Evolutionary conservation across 2,329 filamentous ascomycete species (phyloP), one percentile per base, ranked within the genome.

Genomic region (Paraphoma chrysanthemicola): DNA sequence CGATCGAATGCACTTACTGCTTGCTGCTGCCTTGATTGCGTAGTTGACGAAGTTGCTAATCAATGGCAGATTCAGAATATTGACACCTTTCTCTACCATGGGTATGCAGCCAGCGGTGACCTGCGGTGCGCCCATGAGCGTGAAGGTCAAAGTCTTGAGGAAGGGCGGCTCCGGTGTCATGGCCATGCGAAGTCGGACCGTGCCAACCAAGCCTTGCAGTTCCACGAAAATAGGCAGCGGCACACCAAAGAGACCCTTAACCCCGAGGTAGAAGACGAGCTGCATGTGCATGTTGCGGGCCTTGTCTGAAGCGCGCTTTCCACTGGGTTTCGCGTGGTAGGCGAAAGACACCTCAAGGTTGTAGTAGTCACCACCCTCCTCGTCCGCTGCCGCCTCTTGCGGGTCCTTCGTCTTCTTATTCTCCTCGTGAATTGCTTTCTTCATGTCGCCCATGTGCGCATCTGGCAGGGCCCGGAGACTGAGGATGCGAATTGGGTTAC

Each of bases 1-100:
- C 4, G 14, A 6, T 4, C 14, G 18, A 10, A 18, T n/a, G 38
- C 42, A 67, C 69, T 17, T 64, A 72, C 69, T 76, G 71, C 88
- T 90, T 2, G 90, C 90, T 0, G 93, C 92, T 0, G 95, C 88
- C 38, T 88, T 88, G 67, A 98, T 96, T 5, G 94, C 92, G 79
- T 93, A 97, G 77, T 97, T 97, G 77, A 97, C 94, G 72, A 99
- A 98, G 69, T 96, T 96, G 12, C 92, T 96, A 67, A 98, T 97
- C 38, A 98, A 77, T 0, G 94, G 94, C 9, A 98, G 80, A 66
- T 98, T 97, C 28, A 98, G 81, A 44, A 98, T 88, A 66, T 98
- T 98, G 58, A 96, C 88, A 2, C 93, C 94, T 63, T 88, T 90
- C 73, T 95, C 88, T n/a, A 97, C 77, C 89, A 98, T 95, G 0